Percentiles rank a stretch among this genome's conserved stretches.
Evolutionary conservation across 805 yeast species (phyloP).

Genomic region (Hermanozyma aechmeae): DNA sequence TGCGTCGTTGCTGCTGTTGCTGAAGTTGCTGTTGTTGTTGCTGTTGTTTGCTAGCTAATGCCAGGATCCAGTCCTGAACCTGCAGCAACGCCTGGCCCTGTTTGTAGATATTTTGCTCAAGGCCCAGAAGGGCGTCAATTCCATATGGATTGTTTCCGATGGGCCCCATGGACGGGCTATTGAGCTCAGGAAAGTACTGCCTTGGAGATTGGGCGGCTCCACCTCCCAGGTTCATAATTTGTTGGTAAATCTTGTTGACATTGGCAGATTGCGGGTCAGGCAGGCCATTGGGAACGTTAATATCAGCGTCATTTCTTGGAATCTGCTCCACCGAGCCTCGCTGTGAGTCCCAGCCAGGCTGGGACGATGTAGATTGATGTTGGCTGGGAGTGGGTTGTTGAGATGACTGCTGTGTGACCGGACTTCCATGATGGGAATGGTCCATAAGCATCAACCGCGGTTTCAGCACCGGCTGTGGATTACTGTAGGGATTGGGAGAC

Average conservation of each 20-base stretch:
- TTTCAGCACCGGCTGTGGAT: conserved; percentile 14
- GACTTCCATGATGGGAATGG: conserved; percentile 6
- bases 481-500: conserved; percentile 3
- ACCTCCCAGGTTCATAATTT: neutral
- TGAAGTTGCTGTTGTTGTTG: neutral
- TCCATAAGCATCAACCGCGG: conserved; percentile 34
- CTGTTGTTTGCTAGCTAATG: neutral
- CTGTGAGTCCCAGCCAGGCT: no score
- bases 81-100: conserved; percentile 47
- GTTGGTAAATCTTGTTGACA: neutral
- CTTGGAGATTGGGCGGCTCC: neutral
- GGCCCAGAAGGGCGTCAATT: conserved; percentile 13
- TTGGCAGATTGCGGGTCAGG: no score
- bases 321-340: conserved; percentile 11
- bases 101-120: conserved; percentile 37
- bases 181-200: neutral
- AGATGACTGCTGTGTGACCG: neutral
- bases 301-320: conserved; percentile 6
- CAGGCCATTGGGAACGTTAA: no score
- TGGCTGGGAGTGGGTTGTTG: conserved; percentile 1
- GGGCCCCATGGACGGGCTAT: neutral
- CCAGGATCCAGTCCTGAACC: conserved; percentile 51
- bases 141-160: neutral
- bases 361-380: conserved; percentile 3
- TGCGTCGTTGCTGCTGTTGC: neutral